Conservation (phyloP, 768 basidiomycete species). For the Hypsizygus marmoreus region DNA sequence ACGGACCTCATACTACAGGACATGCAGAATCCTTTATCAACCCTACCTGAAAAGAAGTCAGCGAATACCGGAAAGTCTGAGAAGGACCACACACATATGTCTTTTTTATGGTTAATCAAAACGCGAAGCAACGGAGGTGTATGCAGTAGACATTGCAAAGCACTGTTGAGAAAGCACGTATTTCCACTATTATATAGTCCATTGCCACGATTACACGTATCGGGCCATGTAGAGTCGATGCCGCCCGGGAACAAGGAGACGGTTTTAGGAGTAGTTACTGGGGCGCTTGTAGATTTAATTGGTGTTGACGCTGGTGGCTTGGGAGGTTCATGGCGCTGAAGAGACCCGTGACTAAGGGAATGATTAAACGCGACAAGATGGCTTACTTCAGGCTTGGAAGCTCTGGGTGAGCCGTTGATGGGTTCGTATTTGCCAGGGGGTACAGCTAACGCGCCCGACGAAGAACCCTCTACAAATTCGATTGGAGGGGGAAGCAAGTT, state of each 20-base stretch:
- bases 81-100: slow-evolving; percentile 58
- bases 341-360: slow-evolving; percentile 2
- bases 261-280: slow-evolving; percentile 28
- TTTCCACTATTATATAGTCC: slow-evolving; percentile 89
- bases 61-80: slow-evolving; percentile 1
- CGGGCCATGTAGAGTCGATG: slow-evolving; percentile 68
- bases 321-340: slow-evolving; percentile 20
- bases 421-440: slow-evolving; percentile 80
- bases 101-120: slow-evolving; percentile 50
- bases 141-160: slow-evolving; percentile 89
- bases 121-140: slow-evolving; percentile 83
- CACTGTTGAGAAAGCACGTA: slow-evolving; percentile 96
- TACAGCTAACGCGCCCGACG: slow-evolving; percentile 70
- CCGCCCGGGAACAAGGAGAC: slow-evolving; percentile 50
- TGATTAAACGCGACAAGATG: slow-evolving; percentile 5
- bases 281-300: slow-evolving; percentile 20
- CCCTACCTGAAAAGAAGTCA: slow-evolving; percentile 34
- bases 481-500: slow-evolving; percentile 78
- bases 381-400: slow-evolving; percentile 50
- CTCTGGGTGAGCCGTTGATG: slow-evolving; percentile 69
- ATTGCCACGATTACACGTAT: slow-evolving; percentile 43
- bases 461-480: slow-evolving; percentile 85
- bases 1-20: slow-evolving; percentile 66
- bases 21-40: slow-evolving; percentile 76
- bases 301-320: slow-evolving; percentile 17